Base-by-base conservation (phyloP, 179 eudicot genomes). In the Camellia oleifera region DNA sequence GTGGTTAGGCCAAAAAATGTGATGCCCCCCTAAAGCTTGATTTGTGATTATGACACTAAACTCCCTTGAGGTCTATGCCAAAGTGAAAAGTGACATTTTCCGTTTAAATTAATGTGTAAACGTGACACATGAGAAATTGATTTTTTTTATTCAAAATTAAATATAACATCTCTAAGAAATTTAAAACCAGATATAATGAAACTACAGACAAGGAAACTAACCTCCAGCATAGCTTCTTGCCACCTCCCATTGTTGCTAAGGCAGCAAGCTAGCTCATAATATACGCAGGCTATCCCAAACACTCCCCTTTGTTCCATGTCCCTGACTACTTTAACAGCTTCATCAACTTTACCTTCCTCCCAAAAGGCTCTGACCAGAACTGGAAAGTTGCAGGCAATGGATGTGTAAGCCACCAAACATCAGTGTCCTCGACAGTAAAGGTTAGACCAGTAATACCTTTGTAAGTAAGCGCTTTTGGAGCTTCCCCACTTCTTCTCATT, bases 241-340 rank as follows among this genome's bases (percentile, higher is more conserved):
- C 99, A 94, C 82, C 91, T 88, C 60, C 99, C 99, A 74, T 90
- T 85, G 80, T 85, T 90, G 87, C 99, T 93, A 84, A 95, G 98
- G 77, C 97, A 95, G 77, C 98, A 87, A 10, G 97, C 97, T 54
- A 95, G 90, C 80, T 95, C 99, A 86, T 91, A 95, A 84, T 94
- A 95, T 54, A 95, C 98, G 71, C 89, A 89, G 68, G 93, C 89
- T 68, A 89, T 77, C 84, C 98, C 98, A 83, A 88, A 82, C 32
- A 95, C 81, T 45, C 98, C 99, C 77, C 93, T 93, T 74, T 63
- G 86, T 87, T 95, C 98, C 99, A 95, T 95, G 52, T 91, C 92
- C 82, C 97, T 88, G 18, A 95, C 98, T 66, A 87, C 87, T 72
- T 79, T 81, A 88, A 93, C 83, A 72, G 99, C 97, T 84, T 91